phyloP scores from a whole-genome alignment of 2,329 filamentous ascomycete genomes.

The Fusarium cyanostomum region DNA sequence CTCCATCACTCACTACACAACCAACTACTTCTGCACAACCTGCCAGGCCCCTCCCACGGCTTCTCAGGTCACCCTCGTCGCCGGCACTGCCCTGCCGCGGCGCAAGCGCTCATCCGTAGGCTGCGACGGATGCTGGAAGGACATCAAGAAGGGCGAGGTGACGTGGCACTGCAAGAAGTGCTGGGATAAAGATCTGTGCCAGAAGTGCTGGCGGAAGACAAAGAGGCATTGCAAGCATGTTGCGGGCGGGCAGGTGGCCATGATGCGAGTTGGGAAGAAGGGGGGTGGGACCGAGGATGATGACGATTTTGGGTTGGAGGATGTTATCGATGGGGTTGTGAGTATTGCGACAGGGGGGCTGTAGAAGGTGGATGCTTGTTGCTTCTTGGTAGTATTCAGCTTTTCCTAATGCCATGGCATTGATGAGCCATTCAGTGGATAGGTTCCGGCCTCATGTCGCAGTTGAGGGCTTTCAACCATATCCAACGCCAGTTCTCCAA shows the following conservation, averaged over 20 bases:
- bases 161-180: slow-evolving; percentile 36
- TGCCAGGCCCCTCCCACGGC: neutral
- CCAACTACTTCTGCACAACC: neutral
- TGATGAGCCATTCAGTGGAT: neutral
- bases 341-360: slow-evolving; percentile 1
- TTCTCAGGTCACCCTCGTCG: neutral
- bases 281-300: neutral
- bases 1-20: neutral
- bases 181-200: slow-evolving; percentile 29
- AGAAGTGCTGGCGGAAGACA: slow-evolving; percentile 24
- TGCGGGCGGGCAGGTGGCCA: slow-evolving; percentile 16
- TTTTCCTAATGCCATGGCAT: neutral
- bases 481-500: neutral
- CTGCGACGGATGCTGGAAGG: slow-evolving; percentile 19
- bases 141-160: slow-evolving; percentile 21
- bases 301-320: slow-evolving; percentile 4
- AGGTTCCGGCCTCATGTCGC: neutral
- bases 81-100: neutral
- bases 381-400: neutral
- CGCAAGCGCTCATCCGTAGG: slow-evolving; percentile 4
- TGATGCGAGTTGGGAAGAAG: slow-evolving; percentile 26
- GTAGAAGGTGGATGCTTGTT: neutral
- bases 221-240: slow-evolving; percentile 32
- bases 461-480: neutral
- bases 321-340: slow-evolving; percentile 1